A percentile compares a stretch with the other conserved stretches of the same genome.
Evolutionary conservation across 306 rosid species (phyloP).

Genomic region (Dicorynia guianensis): DNA sequence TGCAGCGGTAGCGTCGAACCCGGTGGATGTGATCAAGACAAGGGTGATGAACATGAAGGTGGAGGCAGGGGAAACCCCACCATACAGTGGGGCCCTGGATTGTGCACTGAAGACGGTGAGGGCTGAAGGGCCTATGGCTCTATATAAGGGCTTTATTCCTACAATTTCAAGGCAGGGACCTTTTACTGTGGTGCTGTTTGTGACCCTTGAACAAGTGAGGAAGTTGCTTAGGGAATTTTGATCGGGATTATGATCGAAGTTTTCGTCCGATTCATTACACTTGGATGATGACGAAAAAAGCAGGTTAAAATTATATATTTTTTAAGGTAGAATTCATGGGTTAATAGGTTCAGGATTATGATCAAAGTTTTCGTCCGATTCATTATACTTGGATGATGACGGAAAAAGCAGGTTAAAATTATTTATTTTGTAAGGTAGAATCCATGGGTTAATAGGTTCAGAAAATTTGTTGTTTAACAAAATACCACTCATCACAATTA

Average conservation of each 20-base stretch:
- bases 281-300: constrained; percentile 22
- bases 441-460: neutral
- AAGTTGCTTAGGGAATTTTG: constrained; percentile 67
- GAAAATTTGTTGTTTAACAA: neutral
- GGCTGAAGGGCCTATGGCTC: constrained; percentile 84
- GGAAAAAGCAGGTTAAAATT: neutral
- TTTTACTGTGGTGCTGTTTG: constrained; percentile 83
- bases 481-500: neutral
- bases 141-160: constrained; percentile 85
- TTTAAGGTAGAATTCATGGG: neutral
- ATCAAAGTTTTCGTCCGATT: neutral
- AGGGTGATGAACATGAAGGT: constrained; percentile 92
- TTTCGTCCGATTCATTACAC: neutral
- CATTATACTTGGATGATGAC: constrained; percentile 18
- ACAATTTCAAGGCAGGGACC: constrained; percentile 91
- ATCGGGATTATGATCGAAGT: neutral
- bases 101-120: constrained; percentile 76
- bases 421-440: neutral
- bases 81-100: constrained; percentile 77
- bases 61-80: constrained; percentile 58
- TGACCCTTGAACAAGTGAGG: constrained; percentile 84
- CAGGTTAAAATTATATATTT: neutral
- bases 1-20: constrained; percentile 89
- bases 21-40: constrained; percentile 90
- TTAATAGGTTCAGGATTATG: no score